Conservation (phyloP, 2,329 filamentous ascomycete genomes). For the Colletotrichum sp. region DNA sequence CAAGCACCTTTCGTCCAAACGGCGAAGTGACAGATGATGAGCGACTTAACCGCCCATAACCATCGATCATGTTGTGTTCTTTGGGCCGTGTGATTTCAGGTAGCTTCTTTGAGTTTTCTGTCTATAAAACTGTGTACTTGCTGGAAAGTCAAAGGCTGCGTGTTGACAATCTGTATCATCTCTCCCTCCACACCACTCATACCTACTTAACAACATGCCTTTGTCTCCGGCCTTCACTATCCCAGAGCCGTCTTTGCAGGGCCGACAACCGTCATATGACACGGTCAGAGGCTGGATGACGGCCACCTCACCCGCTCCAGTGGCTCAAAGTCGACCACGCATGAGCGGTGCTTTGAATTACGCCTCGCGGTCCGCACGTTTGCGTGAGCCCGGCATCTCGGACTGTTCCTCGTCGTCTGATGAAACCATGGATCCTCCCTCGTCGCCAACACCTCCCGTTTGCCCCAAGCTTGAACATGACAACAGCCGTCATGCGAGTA, state of each 20-base stretch:
- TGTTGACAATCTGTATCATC: neutral
- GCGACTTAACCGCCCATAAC: neutral
- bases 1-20: neutral
- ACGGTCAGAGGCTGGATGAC: neutral
- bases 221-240: neutral
- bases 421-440: neutral
- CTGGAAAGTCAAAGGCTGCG: rapidly evolving
- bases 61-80: rapidly evolving
- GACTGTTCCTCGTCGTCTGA: neutral
- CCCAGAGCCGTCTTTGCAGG: neutral
- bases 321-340: neutral
- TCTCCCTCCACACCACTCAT: neutral
- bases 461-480: neutral
- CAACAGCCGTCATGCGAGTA: neutral
- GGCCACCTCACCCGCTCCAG: neutral
- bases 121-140: neutral
- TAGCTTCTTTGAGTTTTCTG: neutral
- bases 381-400: neutral
- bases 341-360: neutral
- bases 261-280: neutral
- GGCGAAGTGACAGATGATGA: neutral
- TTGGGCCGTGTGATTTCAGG: neutral
- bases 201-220: neutral
- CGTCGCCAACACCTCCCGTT: too few relatives aligned
- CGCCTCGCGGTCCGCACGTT: neutral